These are phyloP conservation scores for Fusarium kyushuense DNA, from an alignment of 2,329 filamentous ascomycete species.

Conservation along the genomic window DNA sequence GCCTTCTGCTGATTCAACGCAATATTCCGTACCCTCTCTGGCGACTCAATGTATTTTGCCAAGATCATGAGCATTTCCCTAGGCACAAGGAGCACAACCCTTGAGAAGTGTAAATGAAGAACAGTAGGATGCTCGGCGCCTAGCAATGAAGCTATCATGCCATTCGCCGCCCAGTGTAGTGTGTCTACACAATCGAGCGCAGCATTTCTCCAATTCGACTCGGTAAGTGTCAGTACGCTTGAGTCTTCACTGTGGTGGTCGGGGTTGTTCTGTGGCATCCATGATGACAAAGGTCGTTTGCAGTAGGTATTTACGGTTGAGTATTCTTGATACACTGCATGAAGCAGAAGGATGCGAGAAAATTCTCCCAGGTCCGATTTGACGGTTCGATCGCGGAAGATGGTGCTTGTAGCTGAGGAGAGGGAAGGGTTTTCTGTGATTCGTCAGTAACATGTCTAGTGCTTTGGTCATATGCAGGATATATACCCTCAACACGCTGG, in stretches of 20 bases:
- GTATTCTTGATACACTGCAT: slow-evolving; percentile 42
- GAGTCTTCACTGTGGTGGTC: not conserved
- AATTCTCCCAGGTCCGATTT: slow-evolving; percentile 41
- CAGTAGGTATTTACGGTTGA: slow-evolving; percentile 29
- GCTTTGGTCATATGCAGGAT: too few relatives aligned
- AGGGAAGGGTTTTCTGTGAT: slow-evolving; percentile 37
- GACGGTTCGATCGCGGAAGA: slow-evolving; percentile 30
- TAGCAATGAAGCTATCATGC: slow-evolving; percentile 59
- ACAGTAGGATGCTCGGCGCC: slow-evolving; percentile 67
- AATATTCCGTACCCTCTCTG: not conserved
- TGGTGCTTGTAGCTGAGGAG: slow-evolving; percentile 5
- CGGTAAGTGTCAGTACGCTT: not conserved
- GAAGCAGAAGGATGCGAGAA: slow-evolving; percentile 37
- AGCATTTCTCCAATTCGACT: slow-evolving; percentile 57
- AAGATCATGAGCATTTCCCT: slow-evolving; percentile 60
- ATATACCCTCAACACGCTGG: not conserved
- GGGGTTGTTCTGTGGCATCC: slow-evolving; percentile 36
- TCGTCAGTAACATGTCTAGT: not conserved
- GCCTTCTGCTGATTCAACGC: slow-evolving; percentile 35
- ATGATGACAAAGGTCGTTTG: slow-evolving; percentile 34
- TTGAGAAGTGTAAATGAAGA: slow-evolving; percentile 66
- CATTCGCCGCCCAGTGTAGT: slow-evolving; percentile 69
- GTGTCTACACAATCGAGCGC: slow-evolving; percentile 64
- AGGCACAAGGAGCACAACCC: slow-evolving; percentile 64
- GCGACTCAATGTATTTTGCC: slow-evolving; percentile 44